Percentiles rank a stretch among this genome's conserved stretches.
Evolutionary conservation across 257 asterid species (phyloP).

Genomic region (Solanum piurae): DNA sequence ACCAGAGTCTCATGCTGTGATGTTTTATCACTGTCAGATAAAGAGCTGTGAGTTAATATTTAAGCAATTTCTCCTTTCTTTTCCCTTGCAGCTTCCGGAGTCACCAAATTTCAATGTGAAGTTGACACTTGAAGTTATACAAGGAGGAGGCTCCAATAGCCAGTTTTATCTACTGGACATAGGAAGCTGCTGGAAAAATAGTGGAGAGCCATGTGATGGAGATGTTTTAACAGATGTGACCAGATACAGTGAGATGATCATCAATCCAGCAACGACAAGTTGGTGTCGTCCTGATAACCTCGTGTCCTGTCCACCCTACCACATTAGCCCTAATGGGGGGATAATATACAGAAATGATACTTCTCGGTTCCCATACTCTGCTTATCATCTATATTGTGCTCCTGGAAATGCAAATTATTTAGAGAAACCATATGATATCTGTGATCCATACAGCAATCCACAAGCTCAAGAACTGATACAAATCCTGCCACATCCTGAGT

Average conservation of each 20-base stretch:
- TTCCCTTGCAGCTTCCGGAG: conserved; percentile 42
- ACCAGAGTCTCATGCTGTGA: not conserved
- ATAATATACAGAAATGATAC: conserved; percentile 47
- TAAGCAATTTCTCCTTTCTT: not conserved
- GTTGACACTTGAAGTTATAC: conserved; percentile 49
- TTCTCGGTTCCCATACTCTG: conserved; percentile 61
- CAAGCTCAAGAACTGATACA: conserved; percentile 86
- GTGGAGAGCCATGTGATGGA: conserved; percentile 66
- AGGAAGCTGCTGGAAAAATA: conserved; percentile 87
- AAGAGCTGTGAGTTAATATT: not conserved
- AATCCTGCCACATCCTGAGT: conserved; percentile 82
- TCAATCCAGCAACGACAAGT: conserved; percentile 66
- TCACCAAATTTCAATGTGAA: conserved; percentile 78
- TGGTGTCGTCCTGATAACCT: conserved; percentile 73
- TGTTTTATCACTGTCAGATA: not conserved
- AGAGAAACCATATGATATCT: conserved; percentile 64
- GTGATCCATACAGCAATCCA: conserved; percentile 88
- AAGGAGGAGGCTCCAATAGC: conserved; percentile 77
- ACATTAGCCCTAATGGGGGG: conserved; percentile 46
- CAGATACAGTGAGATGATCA: conserved; percentile 80
- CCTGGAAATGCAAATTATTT: conserved; percentile 65
- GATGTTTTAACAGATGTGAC: conserved; percentile 73
- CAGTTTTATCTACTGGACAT: conserved; percentile 73
- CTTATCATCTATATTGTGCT: conserved; percentile 81
- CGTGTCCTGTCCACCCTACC: conserved; percentile 74